phyloP scores from a whole-genome alignment of 1,284 basidiomycete species.

The Boletellus deceptivus region DNA sequence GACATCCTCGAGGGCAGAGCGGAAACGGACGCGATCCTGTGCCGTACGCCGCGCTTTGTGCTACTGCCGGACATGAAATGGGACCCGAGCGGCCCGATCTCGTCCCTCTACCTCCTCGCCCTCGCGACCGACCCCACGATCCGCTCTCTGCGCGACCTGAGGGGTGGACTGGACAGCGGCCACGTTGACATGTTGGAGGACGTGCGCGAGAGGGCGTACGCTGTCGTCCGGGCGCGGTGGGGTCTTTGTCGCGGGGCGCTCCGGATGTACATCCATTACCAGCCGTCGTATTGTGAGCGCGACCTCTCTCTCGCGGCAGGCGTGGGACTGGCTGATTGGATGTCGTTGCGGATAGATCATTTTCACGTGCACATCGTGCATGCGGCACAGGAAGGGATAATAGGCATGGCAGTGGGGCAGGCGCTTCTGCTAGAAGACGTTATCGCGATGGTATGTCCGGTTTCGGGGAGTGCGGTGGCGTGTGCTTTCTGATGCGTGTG shows the following conservation, averaged over 20 bases:
- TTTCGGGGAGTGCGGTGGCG: too few species aligned
- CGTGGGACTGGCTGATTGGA: neutral
- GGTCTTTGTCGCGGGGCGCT: slow-evolving; percentile 58
- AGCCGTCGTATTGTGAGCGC: slow-evolving; percentile 89
- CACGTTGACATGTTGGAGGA: slow-evolving; percentile 72
- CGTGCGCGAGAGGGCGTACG: slow-evolving; percentile 58
- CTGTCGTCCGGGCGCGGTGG: slow-evolving; percentile 60
- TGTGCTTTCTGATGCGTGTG: too few species aligned
- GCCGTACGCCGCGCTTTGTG: slow-evolving; percentile 49
- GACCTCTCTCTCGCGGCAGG: neutral
- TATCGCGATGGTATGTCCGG: slow-evolving; percentile 65
- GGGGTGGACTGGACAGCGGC: slow-evolving; percentile 38
- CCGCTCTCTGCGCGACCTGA: slow-evolving; percentile 70
- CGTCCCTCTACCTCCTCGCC: slow-evolving; percentile 73
- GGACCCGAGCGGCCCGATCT: slow-evolving; percentile 70
- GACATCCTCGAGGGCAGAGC: slow-evolving; percentile 82
- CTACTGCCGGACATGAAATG: slow-evolving; percentile 93
- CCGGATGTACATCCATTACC: slow-evolving; percentile 90
- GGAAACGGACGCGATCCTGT: slow-evolving; percentile 57
- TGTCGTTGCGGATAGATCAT: slow-evolving; percentile 59
- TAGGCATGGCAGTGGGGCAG: slow-evolving; percentile 84
- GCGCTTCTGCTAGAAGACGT: slow-evolving; percentile 93
- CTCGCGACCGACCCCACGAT: slow-evolving; percentile 59
- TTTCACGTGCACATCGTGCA: slow-evolving; percentile 95
- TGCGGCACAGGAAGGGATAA: slow-evolving; percentile 54